phyloP scores from a whole-genome alignment of 108 stramenopile species.

The Aureococcus anophagefferens region DNA sequence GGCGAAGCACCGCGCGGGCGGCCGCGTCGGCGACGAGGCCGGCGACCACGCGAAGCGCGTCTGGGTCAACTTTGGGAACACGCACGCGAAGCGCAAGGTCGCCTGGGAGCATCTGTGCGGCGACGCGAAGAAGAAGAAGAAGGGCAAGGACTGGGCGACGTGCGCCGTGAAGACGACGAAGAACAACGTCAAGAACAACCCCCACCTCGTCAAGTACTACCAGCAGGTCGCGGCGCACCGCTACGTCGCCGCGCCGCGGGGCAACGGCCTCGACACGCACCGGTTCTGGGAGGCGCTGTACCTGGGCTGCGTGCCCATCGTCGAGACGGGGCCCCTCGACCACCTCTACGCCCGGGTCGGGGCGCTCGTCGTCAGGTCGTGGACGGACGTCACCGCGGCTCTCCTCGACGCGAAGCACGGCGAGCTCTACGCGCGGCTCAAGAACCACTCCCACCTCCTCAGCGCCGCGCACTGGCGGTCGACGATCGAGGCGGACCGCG shows the following conservation, averaged over 20 bases:
- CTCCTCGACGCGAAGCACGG: background rate
- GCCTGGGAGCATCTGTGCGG: background rate
- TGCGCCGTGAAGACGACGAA: background rate
- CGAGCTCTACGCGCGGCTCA: too few species aligned
- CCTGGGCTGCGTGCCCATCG: constrained; percentile 18
- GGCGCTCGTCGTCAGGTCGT: constrained; percentile 13
- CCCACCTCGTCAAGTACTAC: background rate
- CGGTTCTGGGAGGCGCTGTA: constrained; percentile 19
- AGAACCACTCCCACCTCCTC: too few species aligned
- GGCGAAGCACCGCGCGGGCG: background rate
- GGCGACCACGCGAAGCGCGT: too few species aligned
- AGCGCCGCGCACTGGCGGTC: too few species aligned
- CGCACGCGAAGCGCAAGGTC: background rate
- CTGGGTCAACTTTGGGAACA: background rate
- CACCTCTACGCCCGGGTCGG: constrained; percentile 10
- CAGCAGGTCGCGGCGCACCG: background rate
- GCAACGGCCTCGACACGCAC: constrained; percentile 22
- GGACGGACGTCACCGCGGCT: background rate
- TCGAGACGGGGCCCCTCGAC: constrained; percentile 13
- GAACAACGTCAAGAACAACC: background rate
- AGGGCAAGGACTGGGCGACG: background rate
- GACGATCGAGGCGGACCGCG: too few species aligned
- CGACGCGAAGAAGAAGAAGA: background rate
- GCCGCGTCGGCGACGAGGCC: too few species aligned
- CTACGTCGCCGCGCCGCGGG: constrained; percentile 12